phyloP scores from a whole-genome alignment of 2,329 filamentous ascomycete species.

The Xylariaceae sp. region DNA sequence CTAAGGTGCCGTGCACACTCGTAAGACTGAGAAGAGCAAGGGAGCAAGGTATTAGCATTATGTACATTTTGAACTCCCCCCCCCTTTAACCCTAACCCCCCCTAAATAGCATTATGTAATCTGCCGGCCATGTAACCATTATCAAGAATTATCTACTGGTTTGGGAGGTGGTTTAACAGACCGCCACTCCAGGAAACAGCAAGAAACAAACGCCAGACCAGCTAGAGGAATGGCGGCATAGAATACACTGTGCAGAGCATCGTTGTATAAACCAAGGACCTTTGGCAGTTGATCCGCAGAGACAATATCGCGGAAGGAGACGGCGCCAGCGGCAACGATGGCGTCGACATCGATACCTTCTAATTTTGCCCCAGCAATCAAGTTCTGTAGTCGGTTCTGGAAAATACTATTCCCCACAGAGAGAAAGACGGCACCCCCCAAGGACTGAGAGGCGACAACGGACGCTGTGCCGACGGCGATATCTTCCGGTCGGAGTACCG shows the following conservation, averaged over 20 bases:
- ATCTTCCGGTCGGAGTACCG: constrained; percentile 33
- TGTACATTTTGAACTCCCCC: too few species aligned
- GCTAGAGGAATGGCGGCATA: constrained; percentile 16
- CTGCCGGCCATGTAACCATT: constrained; percentile 8
- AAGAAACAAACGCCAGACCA: constrained; percentile 16
- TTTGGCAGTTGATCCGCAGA: constrained; percentile 11
- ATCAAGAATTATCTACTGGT: constrained; percentile 2
- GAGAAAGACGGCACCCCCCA: constrained; percentile 44
- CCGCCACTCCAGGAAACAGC: constrained; percentile 21
- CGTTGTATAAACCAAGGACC: constrained; percentile 11
- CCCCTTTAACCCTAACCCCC: too few species aligned
- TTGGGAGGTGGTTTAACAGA: constrained; percentile 15
- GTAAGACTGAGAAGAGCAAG: too few species aligned
- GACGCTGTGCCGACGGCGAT: constrained; percentile 38
- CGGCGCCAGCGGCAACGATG: constrained; percentile 18
- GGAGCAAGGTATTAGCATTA: too few species aligned
- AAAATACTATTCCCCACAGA: constrained; percentile 40
- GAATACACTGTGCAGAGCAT: constrained; percentile 18
- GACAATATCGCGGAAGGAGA: constrained; percentile 20
- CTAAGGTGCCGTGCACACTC: too few species aligned
- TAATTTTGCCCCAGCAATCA: constrained; percentile 10
- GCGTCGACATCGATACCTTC: constrained; percentile 13
- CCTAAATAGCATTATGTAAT: too few species aligned
- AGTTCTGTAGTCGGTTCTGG: constrained; percentile 27
- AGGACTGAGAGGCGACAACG: constrained; percentile 37